These are phyloP conservation scores for Microbotryum silenes-acaulis DNA, from an alignment of 1,284 basidiomycete genomes.

Conservation along the genomic window DNA sequence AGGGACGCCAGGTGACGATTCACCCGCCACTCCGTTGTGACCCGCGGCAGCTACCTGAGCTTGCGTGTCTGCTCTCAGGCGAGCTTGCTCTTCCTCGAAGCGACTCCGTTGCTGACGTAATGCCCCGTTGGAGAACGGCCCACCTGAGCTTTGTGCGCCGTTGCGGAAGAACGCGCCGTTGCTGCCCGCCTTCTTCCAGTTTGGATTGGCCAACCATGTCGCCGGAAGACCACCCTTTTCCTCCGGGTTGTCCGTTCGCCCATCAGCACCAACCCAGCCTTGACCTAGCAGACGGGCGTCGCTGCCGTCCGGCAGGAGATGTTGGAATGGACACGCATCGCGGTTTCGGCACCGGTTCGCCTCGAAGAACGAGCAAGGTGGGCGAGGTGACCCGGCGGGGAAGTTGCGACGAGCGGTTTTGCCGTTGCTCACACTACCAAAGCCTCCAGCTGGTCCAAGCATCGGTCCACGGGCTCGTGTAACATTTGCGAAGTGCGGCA, in stretches of 20 bases:
- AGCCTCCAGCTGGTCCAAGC: background rate
- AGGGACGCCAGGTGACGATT: background rate
- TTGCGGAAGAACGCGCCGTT: no score
- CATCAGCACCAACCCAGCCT: constrained; percentile 27
- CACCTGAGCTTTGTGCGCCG: no score
- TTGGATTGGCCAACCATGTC: constrained; percentile 16
- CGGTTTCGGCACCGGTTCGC: constrained; percentile 33
- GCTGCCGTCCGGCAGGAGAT: constrained; percentile 27
- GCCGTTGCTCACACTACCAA: background rate
- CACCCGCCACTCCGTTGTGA: background rate
- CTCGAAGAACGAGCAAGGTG: constrained; percentile 34
- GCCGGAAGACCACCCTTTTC: constrained; percentile 26
- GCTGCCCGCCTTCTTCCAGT: background rate
- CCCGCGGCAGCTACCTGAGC: background rate
- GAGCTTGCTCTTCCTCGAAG: background rate
- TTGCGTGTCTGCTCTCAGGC: background rate
- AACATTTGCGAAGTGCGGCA: background rate
- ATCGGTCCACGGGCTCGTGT: constrained; percentile 3
- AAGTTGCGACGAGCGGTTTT: background rate
- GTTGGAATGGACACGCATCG: constrained; percentile 30
- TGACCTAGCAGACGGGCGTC: constrained; percentile 26
- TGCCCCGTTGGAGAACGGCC: no score
- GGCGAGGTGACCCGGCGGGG: constrained; percentile 16
- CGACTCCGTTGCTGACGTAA: background rate
- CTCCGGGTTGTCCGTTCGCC: constrained; percentile 26